A percentile compares a stretch with the other conserved stretches of the same genome.
Evolutionary conservation across 2,329 filamentous ascomycete species (phyloP).

Genomic region (Fusarium pininemorale): DNA sequence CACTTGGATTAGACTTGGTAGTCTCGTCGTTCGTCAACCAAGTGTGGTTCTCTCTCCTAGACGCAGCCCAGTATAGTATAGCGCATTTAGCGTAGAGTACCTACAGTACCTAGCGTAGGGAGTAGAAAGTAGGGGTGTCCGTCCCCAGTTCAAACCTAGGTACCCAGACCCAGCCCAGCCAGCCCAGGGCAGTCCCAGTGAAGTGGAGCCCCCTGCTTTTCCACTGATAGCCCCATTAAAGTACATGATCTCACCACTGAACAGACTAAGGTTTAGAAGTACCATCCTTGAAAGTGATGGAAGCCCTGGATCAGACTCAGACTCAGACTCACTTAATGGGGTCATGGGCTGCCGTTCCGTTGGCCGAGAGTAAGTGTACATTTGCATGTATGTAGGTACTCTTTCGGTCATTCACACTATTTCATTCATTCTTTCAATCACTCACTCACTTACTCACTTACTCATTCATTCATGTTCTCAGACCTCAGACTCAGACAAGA

Average conservation of each 20-base stretch:
- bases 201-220: neutral
- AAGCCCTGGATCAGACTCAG: slow-evolving; percentile 22
- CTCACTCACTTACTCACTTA: slow-evolving; percentile 16
- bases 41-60: slow-evolving; percentile 34
- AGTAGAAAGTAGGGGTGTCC: slow-evolving; percentile 24
- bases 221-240: neutral
- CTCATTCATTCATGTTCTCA: neutral
- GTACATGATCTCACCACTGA: slow-evolving; percentile 1
- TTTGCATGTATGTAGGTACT: neutral
- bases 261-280: neutral
- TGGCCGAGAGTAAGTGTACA: slow-evolving; percentile 33
- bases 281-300: neutral
- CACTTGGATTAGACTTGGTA: slow-evolving; percentile 30
- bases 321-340: slow-evolving; percentile 13
- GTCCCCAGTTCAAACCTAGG: neutral
- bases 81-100: slow-evolving; percentile 5
- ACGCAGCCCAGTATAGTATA: slow-evolving; percentile 20
- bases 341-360: slow-evolving; percentile 36
- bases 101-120: slow-evolving; percentile 17
- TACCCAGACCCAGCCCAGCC: neutral
- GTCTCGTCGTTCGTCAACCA: slow-evolving; percentile 35
- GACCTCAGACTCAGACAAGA: slow-evolving; percentile 21
- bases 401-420: neutral
- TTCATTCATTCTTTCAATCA: slow-evolving; percentile 23
- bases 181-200: neutral